phyloP scores from a whole-genome alignment of 805 yeast genomes.

The Jamesozyma rosinii region DNA sequence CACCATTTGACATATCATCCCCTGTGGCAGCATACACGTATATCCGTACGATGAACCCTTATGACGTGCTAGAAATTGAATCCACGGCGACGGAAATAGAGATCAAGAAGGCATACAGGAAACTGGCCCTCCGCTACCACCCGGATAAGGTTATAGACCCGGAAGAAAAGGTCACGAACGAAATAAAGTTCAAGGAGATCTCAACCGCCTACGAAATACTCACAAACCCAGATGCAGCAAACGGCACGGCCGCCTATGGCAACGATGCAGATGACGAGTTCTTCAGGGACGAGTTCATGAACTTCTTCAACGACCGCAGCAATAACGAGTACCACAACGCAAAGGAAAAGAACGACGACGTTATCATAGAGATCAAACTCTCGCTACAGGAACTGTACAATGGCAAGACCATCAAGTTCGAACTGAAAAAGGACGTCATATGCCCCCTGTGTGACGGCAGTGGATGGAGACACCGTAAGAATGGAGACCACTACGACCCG shows the following conservation, averaged over 20 bases:
- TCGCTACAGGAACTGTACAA: slow-evolving; percentile 65
- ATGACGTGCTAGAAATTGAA: slow-evolving; percentile 64
- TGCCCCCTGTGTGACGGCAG: slow-evolving; percentile 69
- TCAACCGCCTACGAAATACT: slow-evolving; percentile 79
- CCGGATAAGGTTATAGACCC: slow-evolving; percentile 79
- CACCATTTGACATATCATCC: too few relatives aligned
- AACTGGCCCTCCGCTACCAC: slow-evolving; percentile 71
- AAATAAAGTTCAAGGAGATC: slow-evolving; percentile 71
- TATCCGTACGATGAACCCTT: slow-evolving; percentile 21
- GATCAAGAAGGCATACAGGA: slow-evolving; percentile 76
- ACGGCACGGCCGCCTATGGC: slow-evolving; percentile 32
- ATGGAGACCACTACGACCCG: slow-evolving; percentile 27
- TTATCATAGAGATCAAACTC: slow-evolving; percentile 38
- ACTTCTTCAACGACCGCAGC: slow-evolving; percentile 39
- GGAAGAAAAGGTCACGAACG: slow-evolving; percentile 57
- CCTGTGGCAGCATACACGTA: too few relatives aligned
- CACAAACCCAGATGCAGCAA: slow-evolving; percentile 58
- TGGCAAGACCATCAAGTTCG: slow-evolving; percentile 71
- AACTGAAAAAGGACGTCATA: slow-evolving; percentile 59
- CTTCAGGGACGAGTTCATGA: slow-evolving; percentile 66
- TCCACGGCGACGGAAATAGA: slow-evolving; percentile 57
- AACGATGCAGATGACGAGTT: slow-evolving; percentile 10
- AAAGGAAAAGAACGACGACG: background rate
- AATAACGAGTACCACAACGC: background rate
- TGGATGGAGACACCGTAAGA: slow-evolving; percentile 45